phyloP scores from a whole-genome alignment of 768 basidiomycete species.

The Chlorophyllum brunneum region DNA sequence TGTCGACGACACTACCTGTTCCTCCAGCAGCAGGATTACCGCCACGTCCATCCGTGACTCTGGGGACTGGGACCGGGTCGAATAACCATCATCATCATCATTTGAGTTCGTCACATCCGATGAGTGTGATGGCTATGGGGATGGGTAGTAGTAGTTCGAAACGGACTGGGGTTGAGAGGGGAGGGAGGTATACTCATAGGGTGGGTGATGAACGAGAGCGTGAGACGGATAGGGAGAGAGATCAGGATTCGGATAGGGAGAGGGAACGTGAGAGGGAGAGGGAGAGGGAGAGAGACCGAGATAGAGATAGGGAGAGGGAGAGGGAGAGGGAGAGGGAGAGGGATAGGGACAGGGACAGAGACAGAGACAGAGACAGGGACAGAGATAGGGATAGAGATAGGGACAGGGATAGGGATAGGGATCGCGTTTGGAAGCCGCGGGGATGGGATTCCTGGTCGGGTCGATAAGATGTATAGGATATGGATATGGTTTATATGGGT shows the following conservation, averaged over 20 bases:
- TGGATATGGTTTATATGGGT: no score
- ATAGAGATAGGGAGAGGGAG: background rate
- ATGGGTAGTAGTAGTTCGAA: background rate
- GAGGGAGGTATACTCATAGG: background rate
- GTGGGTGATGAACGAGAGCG: background rate
- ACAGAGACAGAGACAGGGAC: background rate
- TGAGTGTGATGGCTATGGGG: constrained; percentile 7
- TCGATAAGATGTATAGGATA: no score
- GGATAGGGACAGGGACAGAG: constrained; percentile 4
- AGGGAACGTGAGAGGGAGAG: no score
- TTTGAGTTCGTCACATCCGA: background rate
- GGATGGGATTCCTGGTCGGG: no score
- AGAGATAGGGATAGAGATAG: no score
- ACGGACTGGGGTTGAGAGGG: background rate
- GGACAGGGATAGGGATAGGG: no score
- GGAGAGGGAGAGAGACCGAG: background rate
- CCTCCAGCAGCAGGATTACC: constrained; percentile 1
- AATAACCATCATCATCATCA: background rate
- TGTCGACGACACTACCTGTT: background rate
- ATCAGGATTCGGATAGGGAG: no score
- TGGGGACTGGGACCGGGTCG: background rate
- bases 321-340: background rate
- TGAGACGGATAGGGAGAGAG: constrained; percentile 1
- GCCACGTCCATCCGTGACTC: background rate
- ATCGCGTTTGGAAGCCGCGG: no score